phyloP scores from a whole-genome alignment of 331 rosid genomes.

The Quercus tomentella region DNA sequence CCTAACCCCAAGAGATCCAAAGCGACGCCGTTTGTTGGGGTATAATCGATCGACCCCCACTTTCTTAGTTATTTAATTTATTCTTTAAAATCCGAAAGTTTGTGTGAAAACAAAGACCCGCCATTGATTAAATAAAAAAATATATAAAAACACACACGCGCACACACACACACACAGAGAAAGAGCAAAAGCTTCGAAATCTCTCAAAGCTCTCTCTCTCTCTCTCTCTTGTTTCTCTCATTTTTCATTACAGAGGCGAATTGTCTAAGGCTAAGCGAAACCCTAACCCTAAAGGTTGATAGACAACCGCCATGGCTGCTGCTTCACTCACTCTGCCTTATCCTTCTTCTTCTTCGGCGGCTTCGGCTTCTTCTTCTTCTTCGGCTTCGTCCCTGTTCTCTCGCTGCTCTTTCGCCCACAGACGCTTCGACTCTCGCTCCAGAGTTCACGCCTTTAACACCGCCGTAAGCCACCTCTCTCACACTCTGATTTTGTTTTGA shows the following conservation, averaged over 20 bases:
- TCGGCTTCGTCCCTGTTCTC: constrained; percentile 36
- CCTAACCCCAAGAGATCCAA: too few species aligned
- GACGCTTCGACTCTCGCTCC: constrained; percentile 25
- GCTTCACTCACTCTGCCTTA: constrained; percentile 51
- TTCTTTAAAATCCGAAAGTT: constrained; percentile 17
- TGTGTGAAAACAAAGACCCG: constrained; percentile 30
- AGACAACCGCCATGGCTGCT: not conserved
- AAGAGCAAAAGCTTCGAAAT: constrained; percentile 11
- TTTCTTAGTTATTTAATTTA: not conserved
- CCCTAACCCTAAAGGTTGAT: constrained; percentile 18
- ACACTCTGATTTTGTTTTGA: not conserved
- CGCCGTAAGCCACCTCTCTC: constrained; percentile 36
- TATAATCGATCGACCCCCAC: too few species aligned
- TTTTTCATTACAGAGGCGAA: too few species aligned
- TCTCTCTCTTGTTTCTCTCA: not conserved
- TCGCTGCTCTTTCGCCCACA: constrained; percentile 15
- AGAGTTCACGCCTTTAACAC: constrained; percentile 18
- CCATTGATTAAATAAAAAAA: constrained; percentile 27
- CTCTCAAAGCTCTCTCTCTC: not conserved
- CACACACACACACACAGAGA: too few species aligned
- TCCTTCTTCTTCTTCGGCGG: constrained; percentile 16
- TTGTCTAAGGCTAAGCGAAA: not conserved
- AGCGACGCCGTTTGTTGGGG: too few species aligned
- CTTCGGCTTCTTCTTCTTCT: constrained; percentile 24
- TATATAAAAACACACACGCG: not conserved